phyloP scores from a whole-genome alignment of 768 basidiomycete species.

The Mycena vulgaris region DNA sequence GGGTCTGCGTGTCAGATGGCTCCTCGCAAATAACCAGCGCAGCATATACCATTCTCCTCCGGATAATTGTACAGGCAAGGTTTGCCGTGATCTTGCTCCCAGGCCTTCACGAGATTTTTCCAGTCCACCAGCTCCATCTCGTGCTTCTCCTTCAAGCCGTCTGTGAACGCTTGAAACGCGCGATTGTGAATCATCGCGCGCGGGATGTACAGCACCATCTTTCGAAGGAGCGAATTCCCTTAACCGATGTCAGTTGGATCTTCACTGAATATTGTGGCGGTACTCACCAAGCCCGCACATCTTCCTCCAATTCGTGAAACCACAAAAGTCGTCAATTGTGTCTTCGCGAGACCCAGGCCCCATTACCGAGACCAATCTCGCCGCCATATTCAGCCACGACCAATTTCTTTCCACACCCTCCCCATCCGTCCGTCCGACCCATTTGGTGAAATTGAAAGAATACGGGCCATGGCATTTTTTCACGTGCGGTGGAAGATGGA shows the following conservation, averaged over 20 bases:
- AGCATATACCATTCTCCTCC: not conserved
- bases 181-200: conserved; percentile 3
- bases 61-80: not conserved
- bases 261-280: not conserved
- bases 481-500: conserved; percentile 42
- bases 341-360: conserved; percentile 39
- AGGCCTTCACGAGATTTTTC: not conserved
- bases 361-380: conserved; percentile 35
- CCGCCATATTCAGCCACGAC: conserved; percentile 41
- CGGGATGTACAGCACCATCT: not conserved
- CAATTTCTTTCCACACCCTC: conserved; percentile 53
- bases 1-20: not conserved
- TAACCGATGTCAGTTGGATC: not conserved
- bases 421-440: conserved; percentile 49
- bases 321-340: conserved; percentile 44
- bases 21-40: not conserved
- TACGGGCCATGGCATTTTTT: conserved; percentile 36
- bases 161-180: not conserved
- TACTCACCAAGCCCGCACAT: conserved; percentile 34
- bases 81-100: not conserved
- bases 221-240: conserved; percentile 13
- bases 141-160: not conserved
- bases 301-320: conserved; percentile 42
- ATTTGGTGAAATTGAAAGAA: conserved; percentile 47
- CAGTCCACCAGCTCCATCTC: not conserved